Percentiles rank a stretch among this genome's conserved stretches.
These are phyloP conservation scores for Mucor sp. DNA, from an alignment of 371 early-diverging fungal genomes.

Conservation along the genomic window DNA sequence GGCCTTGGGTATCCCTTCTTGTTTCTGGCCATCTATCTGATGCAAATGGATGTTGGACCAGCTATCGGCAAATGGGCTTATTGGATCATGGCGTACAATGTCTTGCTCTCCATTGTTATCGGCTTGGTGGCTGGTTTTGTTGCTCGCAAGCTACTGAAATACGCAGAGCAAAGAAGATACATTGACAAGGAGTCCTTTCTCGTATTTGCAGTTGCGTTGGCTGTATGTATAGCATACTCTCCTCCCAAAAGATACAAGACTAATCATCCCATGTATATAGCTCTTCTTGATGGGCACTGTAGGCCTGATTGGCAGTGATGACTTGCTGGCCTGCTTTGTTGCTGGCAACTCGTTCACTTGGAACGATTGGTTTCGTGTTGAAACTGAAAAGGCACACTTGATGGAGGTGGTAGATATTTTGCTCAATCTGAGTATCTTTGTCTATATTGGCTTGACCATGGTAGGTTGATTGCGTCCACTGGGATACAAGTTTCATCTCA, in stretches of 20 bases:
- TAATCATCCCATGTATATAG: conserved; percentile 27
- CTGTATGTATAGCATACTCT: conserved; percentile 46
- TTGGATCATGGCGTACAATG: conserved; percentile 73
- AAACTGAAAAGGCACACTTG: conserved; percentile 79
- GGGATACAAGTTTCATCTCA: not conserved
- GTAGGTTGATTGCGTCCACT: conserved; percentile 13
- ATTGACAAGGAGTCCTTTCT: conserved; percentile 95
- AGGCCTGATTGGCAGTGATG: conserved; percentile 80
- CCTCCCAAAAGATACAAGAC: not conserved
- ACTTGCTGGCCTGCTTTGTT: conserved; percentile 90
- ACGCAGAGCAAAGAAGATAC: conserved; percentile 64
- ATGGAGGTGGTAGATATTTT: conserved; percentile 87
- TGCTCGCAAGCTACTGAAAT: conserved; percentile 69
- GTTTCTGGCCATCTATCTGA: conserved; percentile 75
- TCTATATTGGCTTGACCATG: conserved; percentile 88
- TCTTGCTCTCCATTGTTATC: conserved; percentile 71
- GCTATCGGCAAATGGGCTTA: conserved; percentile 79
- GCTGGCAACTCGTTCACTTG: conserved; percentile 90
- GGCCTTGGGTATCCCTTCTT: conserved; percentile 89
- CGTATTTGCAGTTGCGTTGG: conserved; percentile 83
- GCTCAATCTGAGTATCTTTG: conserved; percentile 87
- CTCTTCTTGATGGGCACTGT: conserved; percentile 80
- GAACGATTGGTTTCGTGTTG: conserved; percentile 87
- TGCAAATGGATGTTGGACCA: conserved; percentile 53
- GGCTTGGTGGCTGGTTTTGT: conserved; percentile 82